These are phyloP conservation scores for Aureobasidium sp. DNA, from an alignment of 2,329 filamentous ascomycete species.

Conservation along the genomic window DNA sequence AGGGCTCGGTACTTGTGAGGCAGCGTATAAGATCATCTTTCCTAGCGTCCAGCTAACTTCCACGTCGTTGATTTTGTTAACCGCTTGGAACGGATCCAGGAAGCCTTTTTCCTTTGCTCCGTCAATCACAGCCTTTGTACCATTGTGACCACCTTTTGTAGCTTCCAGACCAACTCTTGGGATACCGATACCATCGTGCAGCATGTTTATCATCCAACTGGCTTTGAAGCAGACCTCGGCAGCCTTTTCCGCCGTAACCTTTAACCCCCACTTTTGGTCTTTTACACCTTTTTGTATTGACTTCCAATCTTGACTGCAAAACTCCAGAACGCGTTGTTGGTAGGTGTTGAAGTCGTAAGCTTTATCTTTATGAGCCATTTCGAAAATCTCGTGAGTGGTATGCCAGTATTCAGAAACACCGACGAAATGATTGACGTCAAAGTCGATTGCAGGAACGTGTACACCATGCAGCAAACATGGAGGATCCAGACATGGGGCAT, in stretches of 20 bases:
- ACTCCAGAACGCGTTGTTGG: conserved; percentile 72
- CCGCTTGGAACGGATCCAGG: conserved; percentile 78
- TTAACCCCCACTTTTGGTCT: conserved; percentile 62
- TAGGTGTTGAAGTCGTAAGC: conserved; percentile 88
- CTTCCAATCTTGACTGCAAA: conserved; percentile 77
- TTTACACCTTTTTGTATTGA: conserved; percentile 60
- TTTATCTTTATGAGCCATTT: conserved; percentile 63
- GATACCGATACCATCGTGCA: conserved; percentile 92
- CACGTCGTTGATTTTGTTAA: conserved; percentile 82
- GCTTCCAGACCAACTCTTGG: conserved; percentile 66
- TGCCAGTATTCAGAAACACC: conserved; percentile 99
- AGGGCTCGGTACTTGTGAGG: conserved; percentile 70
- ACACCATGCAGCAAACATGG: conserved; percentile 87
- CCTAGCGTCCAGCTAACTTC: conserved; percentile 97
- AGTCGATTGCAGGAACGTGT: conserved; percentile 92
- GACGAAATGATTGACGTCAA: conserved; percentile 94
- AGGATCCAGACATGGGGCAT: conserved; percentile 69
- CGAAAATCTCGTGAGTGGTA: conserved; percentile 90
- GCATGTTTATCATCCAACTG: conserved; percentile 92
- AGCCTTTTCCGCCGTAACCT: conserved; percentile 63
- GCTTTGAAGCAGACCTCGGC: conserved; percentile 95
- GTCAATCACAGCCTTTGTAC: conserved; percentile 60
- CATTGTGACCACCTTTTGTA: conserved; percentile 52
- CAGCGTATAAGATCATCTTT: conserved; percentile 91
- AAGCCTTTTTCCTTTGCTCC: conserved; percentile 66